Percentiles rank a stretch among this genome's conserved stretches.
Evolutionary conservation across 345 rosid species (phyloP).

Genomic region (Euphorbia tirucalli): DNA sequence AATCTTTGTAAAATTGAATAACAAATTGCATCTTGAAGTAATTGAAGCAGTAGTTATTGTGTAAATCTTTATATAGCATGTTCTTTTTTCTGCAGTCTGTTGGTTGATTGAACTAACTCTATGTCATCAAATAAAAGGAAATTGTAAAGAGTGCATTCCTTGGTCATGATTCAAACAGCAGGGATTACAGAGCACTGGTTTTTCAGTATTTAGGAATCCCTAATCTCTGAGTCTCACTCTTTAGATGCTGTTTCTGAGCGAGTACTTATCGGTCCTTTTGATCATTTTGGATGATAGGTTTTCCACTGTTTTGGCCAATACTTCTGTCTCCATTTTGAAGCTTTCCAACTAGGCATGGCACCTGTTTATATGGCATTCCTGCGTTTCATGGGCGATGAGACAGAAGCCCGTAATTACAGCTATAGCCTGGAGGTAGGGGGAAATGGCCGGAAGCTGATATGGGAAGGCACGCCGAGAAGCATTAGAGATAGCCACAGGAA

Average conservation of each 20-base stretch:
- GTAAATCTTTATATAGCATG: not conserved
- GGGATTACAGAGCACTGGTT: not conserved
- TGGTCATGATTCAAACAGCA: not conserved
- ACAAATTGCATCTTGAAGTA: not conserved
- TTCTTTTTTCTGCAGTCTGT: not conserved
- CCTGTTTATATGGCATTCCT: constrained; percentile 97
- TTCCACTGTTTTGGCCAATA: constrained; percentile 92
- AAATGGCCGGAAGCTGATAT: constrained; percentile 77
- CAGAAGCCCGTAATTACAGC: constrained; percentile 79
- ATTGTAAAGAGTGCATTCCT: not conserved
- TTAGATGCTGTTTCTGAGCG: not conserved
- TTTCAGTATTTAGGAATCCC: not conserved
- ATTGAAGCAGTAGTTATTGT: not conserved
- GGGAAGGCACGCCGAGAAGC: constrained; percentile 93
- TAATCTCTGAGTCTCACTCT: not conserved
- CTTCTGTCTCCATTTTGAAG: constrained; percentile 97
- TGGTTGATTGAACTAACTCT: not conserved
- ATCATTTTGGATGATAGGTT: constrained; percentile 40
- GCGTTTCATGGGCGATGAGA: constrained; percentile 90
- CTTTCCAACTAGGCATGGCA: constrained; percentile 94
- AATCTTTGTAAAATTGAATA: not conserved
- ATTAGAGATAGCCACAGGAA: constrained; percentile 90
- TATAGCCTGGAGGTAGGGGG: constrained; percentile 98
- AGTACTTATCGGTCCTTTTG: constrained; percentile 10
- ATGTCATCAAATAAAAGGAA: not conserved